phyloP scores from a whole-genome alignment of 257 asterid genomes.

The Primulina eburnea region DNA sequence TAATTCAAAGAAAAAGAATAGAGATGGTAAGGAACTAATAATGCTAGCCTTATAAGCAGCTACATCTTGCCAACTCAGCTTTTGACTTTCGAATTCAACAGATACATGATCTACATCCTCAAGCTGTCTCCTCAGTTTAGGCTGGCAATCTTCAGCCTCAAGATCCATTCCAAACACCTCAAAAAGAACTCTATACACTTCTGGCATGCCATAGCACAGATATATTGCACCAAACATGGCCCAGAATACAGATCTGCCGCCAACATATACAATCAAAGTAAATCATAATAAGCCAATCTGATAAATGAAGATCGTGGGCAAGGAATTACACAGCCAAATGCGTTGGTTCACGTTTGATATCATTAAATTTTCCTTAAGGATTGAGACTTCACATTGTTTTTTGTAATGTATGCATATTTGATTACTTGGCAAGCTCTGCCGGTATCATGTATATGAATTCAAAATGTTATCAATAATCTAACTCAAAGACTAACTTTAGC shows the following conservation, averaged over 20 bases:
- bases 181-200: constrained; percentile 91
- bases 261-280: constrained; percentile 21
- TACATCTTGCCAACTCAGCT: not conserved
- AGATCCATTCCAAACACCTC: constrained; percentile 97
- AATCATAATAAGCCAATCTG: not conserved
- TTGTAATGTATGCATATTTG: not conserved
- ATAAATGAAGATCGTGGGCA: not conserved
- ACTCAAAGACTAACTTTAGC: not conserved
- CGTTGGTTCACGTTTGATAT: not conserved
- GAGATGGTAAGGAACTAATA: not conserved
- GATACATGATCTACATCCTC: constrained; percentile 95
- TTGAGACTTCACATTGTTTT: not conserved
- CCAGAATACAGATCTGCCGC: constrained; percentile 90
- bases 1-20: not conserved
- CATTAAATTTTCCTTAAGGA: not conserved
- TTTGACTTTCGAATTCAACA: constrained; percentile 49
- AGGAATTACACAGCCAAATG: not conserved
- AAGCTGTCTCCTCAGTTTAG: constrained; percentile 86
- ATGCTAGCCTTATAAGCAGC: not conserved
- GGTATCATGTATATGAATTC: not conserved
- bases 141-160: constrained; percentile 97
- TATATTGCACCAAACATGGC: constrained; percentile 98
- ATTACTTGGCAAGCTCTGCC: not conserved
- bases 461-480: not conserved
- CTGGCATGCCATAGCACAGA: constrained; percentile 97